Percentiles rank a stretch among this genome's conserved stretches.
These are phyloP conservation scores for Sclerotinia borealis DNA, from an alignment of 2,329 filamentous ascomycete genomes.

Conservation along the genomic window DNA sequence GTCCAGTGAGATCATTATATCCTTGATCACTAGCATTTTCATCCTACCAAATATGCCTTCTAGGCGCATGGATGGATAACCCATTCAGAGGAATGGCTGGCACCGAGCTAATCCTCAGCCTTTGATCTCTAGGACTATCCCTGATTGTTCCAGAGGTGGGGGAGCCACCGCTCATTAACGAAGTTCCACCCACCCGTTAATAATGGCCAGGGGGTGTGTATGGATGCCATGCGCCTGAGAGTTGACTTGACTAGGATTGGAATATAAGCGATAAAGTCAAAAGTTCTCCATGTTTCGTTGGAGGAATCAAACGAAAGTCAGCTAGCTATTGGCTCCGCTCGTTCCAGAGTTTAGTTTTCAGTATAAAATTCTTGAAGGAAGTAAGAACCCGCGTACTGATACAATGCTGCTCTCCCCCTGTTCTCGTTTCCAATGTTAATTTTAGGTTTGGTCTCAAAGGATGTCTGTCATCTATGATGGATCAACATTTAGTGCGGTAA, in stretches of 20 bases:
- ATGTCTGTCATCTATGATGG: background rate
- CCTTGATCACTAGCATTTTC: conserved; percentile 15
- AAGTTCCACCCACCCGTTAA: conserved; percentile 9
- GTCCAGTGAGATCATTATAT: conserved; percentile 26
- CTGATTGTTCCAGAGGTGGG: conserved; percentile 6
- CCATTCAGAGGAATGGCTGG: conserved; percentile 14
- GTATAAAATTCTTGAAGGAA: background rate
- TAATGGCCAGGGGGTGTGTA: background rate
- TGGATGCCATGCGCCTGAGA: conserved; percentile 9
- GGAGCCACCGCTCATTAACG: background rate
- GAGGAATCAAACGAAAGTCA: background rate
- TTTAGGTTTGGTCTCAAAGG: background rate
- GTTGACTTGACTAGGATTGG: conserved; percentile 1
- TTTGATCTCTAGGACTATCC: conserved; percentile 19
- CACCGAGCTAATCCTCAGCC: conserved; percentile 23
- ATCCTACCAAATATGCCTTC: conserved; percentile 12
- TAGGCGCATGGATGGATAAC: conserved; percentile 13
- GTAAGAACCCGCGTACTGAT: background rate
- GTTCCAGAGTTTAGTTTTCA: background rate
- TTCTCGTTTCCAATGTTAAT: background rate
- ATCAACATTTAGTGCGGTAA: background rate
- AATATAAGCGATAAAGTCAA: background rate
- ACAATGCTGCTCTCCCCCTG: background rate
- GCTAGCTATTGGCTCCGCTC: background rate
- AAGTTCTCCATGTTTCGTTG: background rate